Evolutionary conservation across 179 eudicot genomes (phyloP).

Genomic region (Amaranthus tricolor): DNA sequence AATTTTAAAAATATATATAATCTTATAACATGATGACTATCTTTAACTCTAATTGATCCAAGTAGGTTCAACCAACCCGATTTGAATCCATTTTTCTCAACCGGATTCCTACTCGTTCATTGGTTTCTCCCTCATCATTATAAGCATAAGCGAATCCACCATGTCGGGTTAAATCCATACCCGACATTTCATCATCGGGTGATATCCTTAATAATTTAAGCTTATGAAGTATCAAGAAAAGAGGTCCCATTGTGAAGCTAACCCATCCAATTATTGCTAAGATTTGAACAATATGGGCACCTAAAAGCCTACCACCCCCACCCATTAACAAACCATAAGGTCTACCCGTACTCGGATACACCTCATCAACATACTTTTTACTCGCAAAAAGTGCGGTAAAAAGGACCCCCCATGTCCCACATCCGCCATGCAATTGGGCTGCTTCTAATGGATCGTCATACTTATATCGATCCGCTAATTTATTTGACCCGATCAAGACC

Average conservation of each 20-base stretch:
- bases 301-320: constrained; percentile 42
- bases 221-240: constrained; percentile 33
- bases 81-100: constrained; percentile 9
- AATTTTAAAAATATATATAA: neutral
- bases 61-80: neutral
- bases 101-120: constrained; percentile 19
- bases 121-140: constrained; percentile 38
- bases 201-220: constrained; percentile 36
- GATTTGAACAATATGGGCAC: constrained; percentile 43
- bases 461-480: constrained; percentile 31
- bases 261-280: constrained; percentile 46
- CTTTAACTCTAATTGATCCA: neutral
- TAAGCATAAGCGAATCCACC: constrained; percentile 51
- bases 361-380: constrained; percentile 31
- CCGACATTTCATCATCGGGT: constrained; percentile 43
- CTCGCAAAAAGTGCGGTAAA: constrained; percentile 44
- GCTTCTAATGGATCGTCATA: constrained; percentile 54
- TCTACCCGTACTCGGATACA: constrained; percentile 28
- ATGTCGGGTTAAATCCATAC: constrained; percentile 51
- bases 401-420: constrained; percentile 49
- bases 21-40: neutral
- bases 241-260: constrained; percentile 45
- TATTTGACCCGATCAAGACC: constrained; percentile 43
- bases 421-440: constrained; percentile 51
- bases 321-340: constrained; percentile 49